Base-by-base conservation (phyloP, 116 monocot species). In the Zostera marina region DNA sequence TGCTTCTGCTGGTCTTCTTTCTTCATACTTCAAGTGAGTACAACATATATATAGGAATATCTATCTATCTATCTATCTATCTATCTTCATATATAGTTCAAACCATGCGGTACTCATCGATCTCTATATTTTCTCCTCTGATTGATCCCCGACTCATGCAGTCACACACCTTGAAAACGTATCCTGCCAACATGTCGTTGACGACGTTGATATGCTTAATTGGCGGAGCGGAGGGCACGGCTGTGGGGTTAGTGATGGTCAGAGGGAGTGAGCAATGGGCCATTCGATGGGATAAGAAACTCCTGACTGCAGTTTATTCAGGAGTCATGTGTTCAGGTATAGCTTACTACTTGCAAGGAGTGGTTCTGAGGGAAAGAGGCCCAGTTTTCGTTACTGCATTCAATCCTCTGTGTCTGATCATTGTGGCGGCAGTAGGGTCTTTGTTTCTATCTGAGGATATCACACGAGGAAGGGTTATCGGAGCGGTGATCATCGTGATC, bases 351-450 rank as follows among this genome's bases (percentile, higher is more conserved):
- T 63, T 88, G 23, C 94, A 94, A 64, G 94, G 81, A 16, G 55
- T 79, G 16, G 88, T 94, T 52, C 81, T 84, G 68, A 88, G 84
- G 63, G 85, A 82, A 62, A 84, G 84, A 57, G 88, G 94, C 0
- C 94, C 94, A 17, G 88, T 94, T 1, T 94, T 94, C 56, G 94
- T 88, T 40, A 88, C 94, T 17, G 94, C 94, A 8, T 94, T 94
- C 76, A 81, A 77, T 51, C 94, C 94, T 16, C 71, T 94, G 16
- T 79, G 81, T 76, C 79, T 94, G 84, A 82, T 94, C 71, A 73
- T 94, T 20, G 85, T 85, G 41, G 79, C 88, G 3, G 42, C 77
- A 9, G 9, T 88, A 52, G 82, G 88, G 20, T 82, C 94, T 23
- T 22, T 94, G 42, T 63, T 88, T 59, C 75, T 94, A 0, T 71